Evolutionary conservation across 192 early-diverging fungal genomes (phyloP).

Genomic region (Blastocladiella britannica): DNA sequence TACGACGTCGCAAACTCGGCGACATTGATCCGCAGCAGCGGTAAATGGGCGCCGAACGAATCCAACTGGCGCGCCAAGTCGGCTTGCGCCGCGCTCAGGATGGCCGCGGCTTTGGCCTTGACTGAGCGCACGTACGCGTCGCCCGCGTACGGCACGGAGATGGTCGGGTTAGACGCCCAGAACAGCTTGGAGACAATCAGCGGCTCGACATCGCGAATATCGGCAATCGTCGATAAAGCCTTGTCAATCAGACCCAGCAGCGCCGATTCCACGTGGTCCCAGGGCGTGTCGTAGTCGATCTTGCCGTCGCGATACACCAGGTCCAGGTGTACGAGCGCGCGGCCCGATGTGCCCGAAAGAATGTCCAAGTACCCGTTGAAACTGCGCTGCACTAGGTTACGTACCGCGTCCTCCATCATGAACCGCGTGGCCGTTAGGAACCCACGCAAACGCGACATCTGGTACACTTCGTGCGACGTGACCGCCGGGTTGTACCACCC

Average conservation of each 20-base stretch:
- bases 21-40: conserved; percentile 64
- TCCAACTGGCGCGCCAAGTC: conserved; percentile 77
- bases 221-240: conserved; percentile 21
- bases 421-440: conserved; percentile 41
- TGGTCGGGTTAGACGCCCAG: conserved; percentile 29
- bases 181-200: conserved; percentile 37
- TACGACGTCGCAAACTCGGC: conserved; percentile 63
- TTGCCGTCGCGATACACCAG: conserved; percentile 25
- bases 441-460: conserved; percentile 29
- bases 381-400: conserved; percentile 28
- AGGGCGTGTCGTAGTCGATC: conserved; percentile 28
- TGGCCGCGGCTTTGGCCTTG: conserved; percentile 71
- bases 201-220: conserved; percentile 33
- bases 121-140: conserved; percentile 95
- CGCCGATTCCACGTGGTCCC: conserved; percentile 16
- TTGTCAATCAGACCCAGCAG: conserved; percentile 31
- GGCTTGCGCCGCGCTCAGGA: conserved; percentile 77
- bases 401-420: conserved; percentile 38
- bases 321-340: conserved; percentile 14
- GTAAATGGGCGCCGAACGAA: conserved; percentile 85
- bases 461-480: conserved; percentile 36
- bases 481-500: conserved; percentile 46
- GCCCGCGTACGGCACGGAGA: conserved; percentile 50
- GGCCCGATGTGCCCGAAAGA: conserved; percentile 4
- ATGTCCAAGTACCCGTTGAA: conserved; percentile 24